Evolutionary conservation across 2,329 filamentous ascomycete species (phyloP).

Genomic region (Colletotrichum phormii): DNA sequence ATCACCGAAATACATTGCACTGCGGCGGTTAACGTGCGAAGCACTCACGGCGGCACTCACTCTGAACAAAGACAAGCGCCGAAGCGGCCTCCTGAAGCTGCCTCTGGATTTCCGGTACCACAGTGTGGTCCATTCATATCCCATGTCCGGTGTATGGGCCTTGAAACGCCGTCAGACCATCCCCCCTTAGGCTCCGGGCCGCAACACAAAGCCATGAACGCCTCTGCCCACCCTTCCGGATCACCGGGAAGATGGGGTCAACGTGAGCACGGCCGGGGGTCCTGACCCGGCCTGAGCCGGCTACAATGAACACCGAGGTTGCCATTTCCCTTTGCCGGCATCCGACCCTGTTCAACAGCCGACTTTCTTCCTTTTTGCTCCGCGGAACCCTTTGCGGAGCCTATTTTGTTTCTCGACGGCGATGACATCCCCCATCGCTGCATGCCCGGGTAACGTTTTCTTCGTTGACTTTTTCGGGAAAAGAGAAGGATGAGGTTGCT

Average conservation of each 20-base stretch:
- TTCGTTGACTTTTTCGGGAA: background rate
- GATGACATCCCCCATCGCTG: no score
- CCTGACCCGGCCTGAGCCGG: constrained; percentile 1
- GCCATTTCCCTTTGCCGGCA: background rate
- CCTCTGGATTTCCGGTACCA: background rate
- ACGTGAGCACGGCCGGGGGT: constrained; percentile 11
- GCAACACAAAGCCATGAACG: constrained; percentile 17
- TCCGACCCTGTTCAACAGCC: background rate
- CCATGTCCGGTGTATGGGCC: constrained; percentile 18
- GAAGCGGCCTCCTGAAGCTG: background rate
- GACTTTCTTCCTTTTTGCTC: background rate
- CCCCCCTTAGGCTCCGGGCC: constrained; percentile 23
- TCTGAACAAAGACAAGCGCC: no score
- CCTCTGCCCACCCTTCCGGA: constrained; percentile 10
- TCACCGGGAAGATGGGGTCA: constrained; percentile 15
- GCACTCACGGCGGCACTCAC: background rate
- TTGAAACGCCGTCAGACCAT: constrained; percentile 32
- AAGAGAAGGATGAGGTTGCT: background rate
- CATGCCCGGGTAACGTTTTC: background rate
- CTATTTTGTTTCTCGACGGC: no score
- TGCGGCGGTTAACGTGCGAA: background rate
- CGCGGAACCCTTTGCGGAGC: no score
- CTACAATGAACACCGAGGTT: background rate
- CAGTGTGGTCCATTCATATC: background rate
- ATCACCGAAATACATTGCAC: background rate